Base-by-base conservation (phyloP, 805 yeast species). In the Yarrowia divulgata region DNA sequence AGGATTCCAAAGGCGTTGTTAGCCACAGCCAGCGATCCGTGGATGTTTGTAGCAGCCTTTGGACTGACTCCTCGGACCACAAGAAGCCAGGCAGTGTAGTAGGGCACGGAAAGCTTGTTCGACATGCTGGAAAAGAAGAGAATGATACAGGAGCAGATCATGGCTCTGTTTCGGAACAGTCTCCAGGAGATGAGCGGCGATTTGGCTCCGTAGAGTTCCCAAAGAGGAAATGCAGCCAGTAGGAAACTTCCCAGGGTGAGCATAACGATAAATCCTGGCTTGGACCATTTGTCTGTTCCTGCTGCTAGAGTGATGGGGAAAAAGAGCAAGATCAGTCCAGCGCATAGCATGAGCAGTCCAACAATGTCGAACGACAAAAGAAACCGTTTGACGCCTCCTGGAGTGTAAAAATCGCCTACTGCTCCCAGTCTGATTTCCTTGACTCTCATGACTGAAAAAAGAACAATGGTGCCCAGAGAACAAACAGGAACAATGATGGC, bases 401-500 rank as follows among this genome's bases (percentile, higher is more conserved):
- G 48, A 7, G 64, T 42, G 40, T 58, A 58, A 18, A 58, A 58
- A 34, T 42, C 49, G 8, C 64, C 40, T 8, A 13, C 1, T 16
- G 18, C 50, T 10, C 50, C 50, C 3, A 58, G 32, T 8, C 43
- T 29, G 18, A 23, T 12, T 9, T 58, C 64, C n/a, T 43, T 43
- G 32, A 58, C 40, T 58, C 64, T 7, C 64, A 58, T 58, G 18
- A 39, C 4, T 13, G 50, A 3, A 34, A 58, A 43, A n/a, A 43
- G 12, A 5, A 43, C 16, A 16, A 58, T 32, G 13, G 18, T 32
- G 8, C 64, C 64, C 7, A 58, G n/a, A 12, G 50, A 43, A 18
- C 40, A 43, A 1, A 42, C 79, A 3, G 85, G 84, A 72, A 79
- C 76, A 43, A 83, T 78, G 58, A 83, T 80, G 32, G 83, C 79